Evolutionary conservation across 805 yeast genomes (phyloP), one percentile per base, ranked within the genome.

Genomic region (Citeromyces nyonsensis): DNA sequence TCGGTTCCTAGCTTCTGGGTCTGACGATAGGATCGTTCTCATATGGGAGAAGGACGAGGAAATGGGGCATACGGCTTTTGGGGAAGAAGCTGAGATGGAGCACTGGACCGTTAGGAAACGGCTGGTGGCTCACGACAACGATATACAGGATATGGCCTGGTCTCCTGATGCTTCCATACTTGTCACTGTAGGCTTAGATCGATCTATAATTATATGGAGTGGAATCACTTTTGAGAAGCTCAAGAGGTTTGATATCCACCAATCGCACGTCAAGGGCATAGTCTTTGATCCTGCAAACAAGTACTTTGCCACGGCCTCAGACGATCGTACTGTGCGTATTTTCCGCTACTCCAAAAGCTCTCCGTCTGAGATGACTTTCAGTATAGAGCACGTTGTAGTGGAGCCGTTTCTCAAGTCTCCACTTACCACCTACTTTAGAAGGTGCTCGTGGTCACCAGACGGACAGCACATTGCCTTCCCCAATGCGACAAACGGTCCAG

Each of bases 221-320:
- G 97, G 95, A 3, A 57, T 72, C 2, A 88, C 95, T 0, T 85
- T 91, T 61, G 94, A 91, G 55, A 69, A 83, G 40, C 71, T 88
- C 35, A 84, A 83, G 49, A 60, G 94, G 24, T 81, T 84, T 44
- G 96, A 88, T 46, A 77, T 85, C 14, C 98, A 91, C 51, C 93
- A 84, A 48, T 81, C 94, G 2, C 88, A 82, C 57, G 96, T 91
- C 18, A 91, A 91, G 53, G 97, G 98, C 36, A 82, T 91, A 9
- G 88, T 88, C 2, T 91, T 91, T 53, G 99, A 91, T 50, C 99
- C 99, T 1, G 98, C 98, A 3, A 85, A 85, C 52, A 91, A 91
- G 56, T 91, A 84, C 52, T 91, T 91, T 58, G 96, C 95, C 6
- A 88, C 99, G 0, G 86, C 93, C 14, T 81, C 95, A 2, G 99